phyloP scores from a whole-genome alignment of 1,139 yeast genomes.

The Scheffersomyces illinoinensis region DNA sequence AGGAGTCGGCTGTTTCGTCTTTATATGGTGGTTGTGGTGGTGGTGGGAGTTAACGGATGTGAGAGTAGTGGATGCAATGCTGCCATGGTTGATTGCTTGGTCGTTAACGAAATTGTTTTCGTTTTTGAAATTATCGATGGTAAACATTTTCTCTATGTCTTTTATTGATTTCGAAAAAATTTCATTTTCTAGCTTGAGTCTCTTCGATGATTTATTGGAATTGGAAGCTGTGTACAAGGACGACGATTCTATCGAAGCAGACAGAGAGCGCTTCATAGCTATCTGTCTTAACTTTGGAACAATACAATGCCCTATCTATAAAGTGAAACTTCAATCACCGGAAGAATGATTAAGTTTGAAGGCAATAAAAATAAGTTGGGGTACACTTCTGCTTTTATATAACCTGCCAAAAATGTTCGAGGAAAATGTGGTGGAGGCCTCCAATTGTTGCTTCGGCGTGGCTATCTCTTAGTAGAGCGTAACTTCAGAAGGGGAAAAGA shows the following conservation, averaged over 20 bases:
- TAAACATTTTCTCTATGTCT: slow-evolving; percentile 31
- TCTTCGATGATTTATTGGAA: slow-evolving; percentile 21
- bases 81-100: not conserved
- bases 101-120: slow-evolving; percentile 6
- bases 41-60: not conserved
- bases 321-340: not conserved
- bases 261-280: slow-evolving; percentile 8
- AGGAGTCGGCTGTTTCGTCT: not conserved
- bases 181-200: slow-evolving; percentile 27
- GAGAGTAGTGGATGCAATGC: not conserved
- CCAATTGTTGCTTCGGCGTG: not conserved
- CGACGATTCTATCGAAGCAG: slow-evolving; percentile 4
- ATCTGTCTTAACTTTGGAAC: not conserved
- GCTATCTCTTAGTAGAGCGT: not conserved
- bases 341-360: not conserved
- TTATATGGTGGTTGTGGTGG: not conserved
- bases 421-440: not conserved
- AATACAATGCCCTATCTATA: not conserved
- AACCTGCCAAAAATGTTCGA: not conserved
- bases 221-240: slow-evolving; percentile 1
- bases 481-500: not conserved
- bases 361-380: not conserved
- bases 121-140: slow-evolving; percentile 9
- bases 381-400: not conserved
- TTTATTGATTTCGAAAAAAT: slow-evolving; percentile 30